A percentile compares a stretch with the other conserved stretches of the same genome.
phyloP scores from a whole-genome alignment of 2,329 filamentous ascomycete genomes.

The Trichoderma atrobrunneum region DNA sequence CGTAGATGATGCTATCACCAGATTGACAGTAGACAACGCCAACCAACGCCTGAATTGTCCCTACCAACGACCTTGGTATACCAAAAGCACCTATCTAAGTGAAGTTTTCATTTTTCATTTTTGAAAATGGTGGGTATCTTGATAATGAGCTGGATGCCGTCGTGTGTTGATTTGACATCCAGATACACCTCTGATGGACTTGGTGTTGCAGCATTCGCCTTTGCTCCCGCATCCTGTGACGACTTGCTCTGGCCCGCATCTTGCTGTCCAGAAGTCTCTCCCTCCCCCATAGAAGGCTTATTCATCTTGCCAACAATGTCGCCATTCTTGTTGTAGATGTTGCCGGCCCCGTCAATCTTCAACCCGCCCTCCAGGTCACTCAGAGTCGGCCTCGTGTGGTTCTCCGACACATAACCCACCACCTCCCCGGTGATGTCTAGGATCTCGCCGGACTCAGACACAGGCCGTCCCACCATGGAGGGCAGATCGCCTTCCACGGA shows the following conservation, averaged over 20 bases:
- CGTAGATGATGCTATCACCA: constrained; percentile 8
- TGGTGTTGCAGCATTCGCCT: constrained; percentile 35
- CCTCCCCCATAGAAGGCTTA: constrained; percentile 27
- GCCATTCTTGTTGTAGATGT: constrained; percentile 56
- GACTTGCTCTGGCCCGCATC: constrained; percentile 24
- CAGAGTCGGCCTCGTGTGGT: constrained; percentile 49
- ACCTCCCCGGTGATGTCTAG: constrained; percentile 79
- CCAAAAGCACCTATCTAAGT: neutral
- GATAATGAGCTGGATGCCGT: constrained; percentile 57
- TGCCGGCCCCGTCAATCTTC: constrained; percentile 55
- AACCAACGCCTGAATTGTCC: neutral
- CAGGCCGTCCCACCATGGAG: constrained; percentile 50
- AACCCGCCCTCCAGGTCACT: constrained; percentile 51
- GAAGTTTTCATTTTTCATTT: constrained; percentile 23
- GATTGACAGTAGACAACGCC: neutral
- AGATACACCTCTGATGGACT: constrained; percentile 54
- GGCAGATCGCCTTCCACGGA: constrained; percentile 54
- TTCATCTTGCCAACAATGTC: constrained; percentile 62
- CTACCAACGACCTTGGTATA: neutral
- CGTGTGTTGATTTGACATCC: constrained; percentile 56
- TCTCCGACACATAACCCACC: constrained; percentile 68
- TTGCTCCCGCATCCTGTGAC: constrained; percentile 26
- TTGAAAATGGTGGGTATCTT: constrained; percentile 56
- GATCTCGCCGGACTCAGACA: constrained; percentile 46
- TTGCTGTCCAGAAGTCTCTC: neutral